Conservation (phyloP, 2,329 filamentous ascomycete genomes). For the Aspergillus phoenicis region DNA sequence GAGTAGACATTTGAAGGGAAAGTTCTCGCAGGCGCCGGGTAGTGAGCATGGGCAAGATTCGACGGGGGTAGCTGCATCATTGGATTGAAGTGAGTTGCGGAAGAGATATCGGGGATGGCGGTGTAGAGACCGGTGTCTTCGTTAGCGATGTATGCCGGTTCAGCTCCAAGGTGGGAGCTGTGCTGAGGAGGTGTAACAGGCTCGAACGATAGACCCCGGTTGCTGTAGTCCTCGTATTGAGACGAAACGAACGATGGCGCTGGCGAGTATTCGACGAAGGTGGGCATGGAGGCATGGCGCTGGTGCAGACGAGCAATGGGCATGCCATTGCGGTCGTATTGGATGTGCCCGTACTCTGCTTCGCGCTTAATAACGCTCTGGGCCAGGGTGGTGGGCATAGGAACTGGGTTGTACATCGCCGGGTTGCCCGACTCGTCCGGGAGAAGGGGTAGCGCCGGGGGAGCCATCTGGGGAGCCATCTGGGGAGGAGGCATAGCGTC, state of each 20-base stretch:
- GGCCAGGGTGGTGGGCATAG: conserved; percentile 67
- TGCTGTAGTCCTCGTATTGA: conserved; percentile 97
- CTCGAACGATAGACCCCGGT: conserved; percentile 92
- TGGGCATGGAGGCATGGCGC: conserved; percentile 97
- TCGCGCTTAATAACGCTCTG: conserved; percentile 84
- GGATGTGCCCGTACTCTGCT: conserved; percentile 76
- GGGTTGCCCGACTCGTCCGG: conserved; percentile 66
- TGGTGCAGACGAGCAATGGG: conserved; percentile 82
- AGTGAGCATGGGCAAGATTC: conserved; percentile 78
- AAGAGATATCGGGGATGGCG: conserved; percentile 82
- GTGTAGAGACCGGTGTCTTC: conserved; percentile 97
- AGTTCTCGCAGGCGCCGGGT: conserved; percentile 67
- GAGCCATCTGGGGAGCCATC: conserved; percentile 81
- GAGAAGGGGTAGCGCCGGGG: conserved; percentile 59
- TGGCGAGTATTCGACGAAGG: conserved; percentile 96
- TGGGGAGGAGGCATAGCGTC: conserved; percentile 88
- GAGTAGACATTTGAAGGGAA: conserved; percentile 83
- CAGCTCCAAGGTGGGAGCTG: conserved; percentile 74
- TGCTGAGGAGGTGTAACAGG: conserved; percentile 95
- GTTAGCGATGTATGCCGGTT: conserved; percentile 96
- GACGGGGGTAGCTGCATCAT: conserved; percentile 90
- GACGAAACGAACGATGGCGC: conserved; percentile 98
- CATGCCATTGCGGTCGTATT: conserved; percentile 91
- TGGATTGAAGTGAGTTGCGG: conserved; percentile 75
- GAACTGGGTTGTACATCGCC: conserved; percentile 72